Evolutionary conservation across 2,329 filamentous ascomycete species (phyloP).

Genomic region (Colletotrichum falcatum): DNA sequence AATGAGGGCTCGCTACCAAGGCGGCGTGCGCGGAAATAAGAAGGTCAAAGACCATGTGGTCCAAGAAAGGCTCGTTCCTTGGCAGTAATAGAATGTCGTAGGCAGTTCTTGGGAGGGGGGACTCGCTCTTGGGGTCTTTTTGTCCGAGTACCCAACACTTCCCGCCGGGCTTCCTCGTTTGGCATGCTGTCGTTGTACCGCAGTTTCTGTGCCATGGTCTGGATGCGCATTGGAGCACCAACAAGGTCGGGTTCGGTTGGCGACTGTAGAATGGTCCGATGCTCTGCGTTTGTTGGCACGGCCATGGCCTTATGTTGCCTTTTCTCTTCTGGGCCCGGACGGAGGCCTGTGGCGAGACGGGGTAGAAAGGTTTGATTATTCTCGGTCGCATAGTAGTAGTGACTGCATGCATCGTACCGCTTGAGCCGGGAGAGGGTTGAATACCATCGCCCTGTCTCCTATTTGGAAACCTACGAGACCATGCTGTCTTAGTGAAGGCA

Average conservation of each 20-base stretch:
- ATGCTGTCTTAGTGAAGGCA: not conserved
- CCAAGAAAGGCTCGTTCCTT: slow-evolving; percentile 37
- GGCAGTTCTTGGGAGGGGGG: not conserved
- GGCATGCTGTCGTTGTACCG: not conserved
- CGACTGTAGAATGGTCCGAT: not conserved
- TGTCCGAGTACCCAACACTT: not conserved
- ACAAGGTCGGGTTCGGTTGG: not conserved
- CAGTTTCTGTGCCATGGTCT: not conserved
- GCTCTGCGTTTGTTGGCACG: not conserved
- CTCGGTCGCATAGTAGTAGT: not conserved
- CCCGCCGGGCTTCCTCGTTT: not conserved
- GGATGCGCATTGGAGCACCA: not conserved
- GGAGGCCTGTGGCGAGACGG: not conserved
- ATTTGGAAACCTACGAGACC: not conserved
- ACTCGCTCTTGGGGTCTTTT: not conserved
- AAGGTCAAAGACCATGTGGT: not conserved
- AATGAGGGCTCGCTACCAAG: not conserved
- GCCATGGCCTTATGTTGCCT: not conserved
- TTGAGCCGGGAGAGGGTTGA: not conserved
- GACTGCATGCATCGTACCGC: not conserved
- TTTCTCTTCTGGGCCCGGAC: not conserved
- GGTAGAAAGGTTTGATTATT: not conserved
- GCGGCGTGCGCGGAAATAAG: not conserved
- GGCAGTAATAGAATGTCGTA: slow-evolving; percentile 1
- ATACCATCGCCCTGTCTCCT: not conserved